Percentiles rank a stretch among this genome's conserved stretches.
Conservation (phyloP, 1,284 basidiomycete species). For the Fomitopsis pinicola region DNA sequence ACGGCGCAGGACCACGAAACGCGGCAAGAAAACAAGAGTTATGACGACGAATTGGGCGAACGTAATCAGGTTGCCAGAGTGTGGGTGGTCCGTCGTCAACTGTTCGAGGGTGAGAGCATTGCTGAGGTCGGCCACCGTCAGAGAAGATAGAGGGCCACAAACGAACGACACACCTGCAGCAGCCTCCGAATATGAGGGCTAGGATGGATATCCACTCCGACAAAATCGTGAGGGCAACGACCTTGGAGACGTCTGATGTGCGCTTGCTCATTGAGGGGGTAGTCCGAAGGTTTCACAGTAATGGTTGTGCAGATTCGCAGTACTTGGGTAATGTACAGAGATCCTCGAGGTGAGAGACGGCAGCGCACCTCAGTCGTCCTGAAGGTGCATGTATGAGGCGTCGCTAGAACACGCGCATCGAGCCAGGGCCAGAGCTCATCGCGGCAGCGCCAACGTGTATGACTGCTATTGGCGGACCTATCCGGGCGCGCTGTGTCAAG, state of each 20-base stretch:
- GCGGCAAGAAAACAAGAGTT: slow-evolving; percentile 62
- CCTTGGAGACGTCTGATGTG: slow-evolving; percentile 9
- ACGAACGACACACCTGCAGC: slow-evolving; percentile 46
- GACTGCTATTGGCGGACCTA: background rate
- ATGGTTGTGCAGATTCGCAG: background rate
- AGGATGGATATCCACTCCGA: slow-evolving; percentile 43
- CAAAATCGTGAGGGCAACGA: slow-evolving; percentile 18
- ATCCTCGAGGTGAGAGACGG: background rate
- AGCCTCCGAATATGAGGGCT: slow-evolving; percentile 51
- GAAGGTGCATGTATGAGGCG: background rate
- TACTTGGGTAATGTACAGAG: background rate
- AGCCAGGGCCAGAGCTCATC: background rate
- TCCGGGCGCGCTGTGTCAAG: background rate
- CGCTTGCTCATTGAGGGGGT: background rate
- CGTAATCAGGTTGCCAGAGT: slow-evolving; percentile 76
- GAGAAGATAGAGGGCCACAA: slow-evolving; percentile 20
- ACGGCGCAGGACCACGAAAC: slow-evolving; percentile 39
- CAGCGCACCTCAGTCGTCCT: background rate
- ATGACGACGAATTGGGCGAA: slow-evolving; percentile 81
- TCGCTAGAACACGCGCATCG: background rate
- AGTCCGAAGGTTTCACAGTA: background rate
- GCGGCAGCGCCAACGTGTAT: background rate
- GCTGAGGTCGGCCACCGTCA: slow-evolving; percentile 28
- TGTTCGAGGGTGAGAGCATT: slow-evolving; percentile 73
- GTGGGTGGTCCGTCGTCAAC: slow-evolving; percentile 58